Evolutionary conservation across 78 protist species (phyloP).

Genomic region (Paulinella micropora): DNA sequence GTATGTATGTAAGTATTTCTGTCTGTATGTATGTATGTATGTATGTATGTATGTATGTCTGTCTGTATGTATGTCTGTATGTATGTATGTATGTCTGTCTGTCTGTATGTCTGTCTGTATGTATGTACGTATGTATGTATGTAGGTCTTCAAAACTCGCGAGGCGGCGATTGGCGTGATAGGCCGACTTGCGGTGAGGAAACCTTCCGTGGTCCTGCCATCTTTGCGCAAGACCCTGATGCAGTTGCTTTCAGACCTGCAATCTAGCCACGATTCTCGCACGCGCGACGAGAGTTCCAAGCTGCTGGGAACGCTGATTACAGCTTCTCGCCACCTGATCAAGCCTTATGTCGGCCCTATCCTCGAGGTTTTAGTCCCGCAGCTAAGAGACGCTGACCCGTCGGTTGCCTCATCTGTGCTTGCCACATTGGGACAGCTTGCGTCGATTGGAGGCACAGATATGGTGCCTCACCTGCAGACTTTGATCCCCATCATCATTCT

Average conservation of each 20-base stretch:
- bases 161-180: conserved; percentile 5
- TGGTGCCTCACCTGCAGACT: neutral
- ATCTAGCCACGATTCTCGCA: conserved; percentile 20
- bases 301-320: conserved; percentile 57
- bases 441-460: conserved; percentile 46
- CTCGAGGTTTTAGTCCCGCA: conserved; percentile 54
- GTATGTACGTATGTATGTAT: no score
- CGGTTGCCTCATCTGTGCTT: conserved; percentile 9
- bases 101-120: no score
- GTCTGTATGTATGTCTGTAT: no score
- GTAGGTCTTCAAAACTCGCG: conserved; percentile 19
- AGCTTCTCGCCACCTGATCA: conserved; percentile 43
- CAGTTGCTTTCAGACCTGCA: conserved; percentile 73
- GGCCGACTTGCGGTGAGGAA: conserved; percentile 64
- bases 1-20: no score
- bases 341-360: conserved; percentile 68
- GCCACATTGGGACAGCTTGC: conserved; percentile 69
- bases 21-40: no score
- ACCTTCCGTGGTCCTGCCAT: conserved; percentile 84
- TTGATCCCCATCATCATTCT: neutral
- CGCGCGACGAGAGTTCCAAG: conserved; percentile 39
- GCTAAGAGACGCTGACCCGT: conserved; percentile 5
- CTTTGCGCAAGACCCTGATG: conserved; percentile 69
- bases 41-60: no score
- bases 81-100: no score